Percentiles rank a stretch among this genome's conserved stretches.
Evolutionary conservation across 441 rosid genomes (phyloP).

Genomic region (Geranium incanum): DNA sequence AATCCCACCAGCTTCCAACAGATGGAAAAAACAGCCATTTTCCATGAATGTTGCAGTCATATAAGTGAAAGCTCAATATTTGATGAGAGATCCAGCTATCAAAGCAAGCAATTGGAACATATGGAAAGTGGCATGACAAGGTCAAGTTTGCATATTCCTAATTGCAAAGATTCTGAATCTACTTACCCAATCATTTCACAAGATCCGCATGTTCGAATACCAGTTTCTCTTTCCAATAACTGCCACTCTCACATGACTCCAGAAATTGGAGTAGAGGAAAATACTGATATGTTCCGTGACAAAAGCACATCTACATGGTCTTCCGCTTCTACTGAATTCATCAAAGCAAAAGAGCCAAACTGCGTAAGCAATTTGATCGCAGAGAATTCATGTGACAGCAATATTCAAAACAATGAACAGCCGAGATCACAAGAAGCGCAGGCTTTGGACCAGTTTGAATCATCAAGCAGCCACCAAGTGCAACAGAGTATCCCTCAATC

Average conservation of each 20-base stretch:
- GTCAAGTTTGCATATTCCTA: conserved; percentile 26
- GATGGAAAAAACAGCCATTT: conserved; percentile 26
- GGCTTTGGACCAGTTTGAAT: conserved; percentile 19
- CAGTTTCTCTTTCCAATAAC: conserved; percentile 27
- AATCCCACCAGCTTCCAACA: conserved; percentile 28
- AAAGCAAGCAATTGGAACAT: conserved; percentile 26
- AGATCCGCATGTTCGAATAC: conserved; percentile 25
- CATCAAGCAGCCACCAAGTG: conserved; percentile 26
- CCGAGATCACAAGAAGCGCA: conserved; percentile 25
- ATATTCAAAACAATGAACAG: conserved; percentile 25
- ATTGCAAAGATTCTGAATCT: conserved; percentile 29
- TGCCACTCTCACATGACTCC: conserved; percentile 25
- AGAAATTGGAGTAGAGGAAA: conserved; percentile 29
- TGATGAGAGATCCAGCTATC: conserved; percentile 27
- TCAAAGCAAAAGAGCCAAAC: conserved; percentile 28
- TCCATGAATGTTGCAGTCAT: conserved; percentile 33
- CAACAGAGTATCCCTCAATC: conserved; percentile 26
- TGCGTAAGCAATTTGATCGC: conserved; percentile 21
- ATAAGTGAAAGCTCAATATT: conserved; percentile 30
- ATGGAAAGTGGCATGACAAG: conserved; percentile 30
- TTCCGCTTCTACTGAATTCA: conserved; percentile 36
- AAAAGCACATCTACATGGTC: conserved; percentile 46
- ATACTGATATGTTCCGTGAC: conserved; percentile 31
- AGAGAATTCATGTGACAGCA: conserved; percentile 22
- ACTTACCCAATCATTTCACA: conserved; percentile 31